Conservation (phyloP, 352 stramenopile genomes). For the Phytopythium aichiense region DNA sequence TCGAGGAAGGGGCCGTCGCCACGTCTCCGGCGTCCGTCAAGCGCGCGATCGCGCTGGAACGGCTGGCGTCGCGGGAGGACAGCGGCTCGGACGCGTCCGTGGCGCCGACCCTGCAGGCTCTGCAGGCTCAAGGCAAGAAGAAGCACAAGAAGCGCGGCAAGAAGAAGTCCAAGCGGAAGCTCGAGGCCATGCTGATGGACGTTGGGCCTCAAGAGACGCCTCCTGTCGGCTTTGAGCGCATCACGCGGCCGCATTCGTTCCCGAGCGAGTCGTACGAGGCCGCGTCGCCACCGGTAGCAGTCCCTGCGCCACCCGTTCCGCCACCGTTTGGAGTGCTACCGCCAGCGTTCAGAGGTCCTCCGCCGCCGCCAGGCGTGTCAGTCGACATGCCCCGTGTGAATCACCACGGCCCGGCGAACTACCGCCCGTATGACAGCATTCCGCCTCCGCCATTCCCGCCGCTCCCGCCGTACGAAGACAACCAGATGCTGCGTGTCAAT, state of each 20-base stretch:
- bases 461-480: slow-evolving; percentile 31
- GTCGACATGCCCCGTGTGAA: slow-evolving; percentile 1
- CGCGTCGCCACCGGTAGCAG: background rate
- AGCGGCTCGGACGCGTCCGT: slow-evolving; percentile 1
- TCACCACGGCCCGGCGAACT: background rate
- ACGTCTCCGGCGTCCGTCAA: slow-evolving; percentile 36
- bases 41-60: slow-evolving; percentile 30
- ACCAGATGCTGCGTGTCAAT: slow-evolving; percentile 71
- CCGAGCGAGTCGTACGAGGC: background rate
- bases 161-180: slow-evolving; percentile 74
- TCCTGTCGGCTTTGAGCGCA: slow-evolving; percentile 25
- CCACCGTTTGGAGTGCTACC: slow-evolving; percentile 3
- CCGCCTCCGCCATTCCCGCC: background rate
- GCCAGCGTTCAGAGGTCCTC: slow-evolving; percentile 4
- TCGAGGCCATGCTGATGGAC: slow-evolving; percentile 44
- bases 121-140: slow-evolving; percentile 20
- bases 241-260: slow-evolving; percentile 26
- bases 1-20: slow-evolving; percentile 47
- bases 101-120: background rate
- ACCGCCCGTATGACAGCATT: background rate
- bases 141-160: slow-evolving; percentile 77
- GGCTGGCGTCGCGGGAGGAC: slow-evolving; percentile 13
- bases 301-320: background rate
- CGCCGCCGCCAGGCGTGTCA: slow-evolving; percentile 4
- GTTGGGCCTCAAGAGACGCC: slow-evolving; percentile 7